Evolutionary conservation across 305 asterid genomes (phyloP), one percentile per base, ranked within the genome.

Genomic region (Plantago lanceolata): DNA sequence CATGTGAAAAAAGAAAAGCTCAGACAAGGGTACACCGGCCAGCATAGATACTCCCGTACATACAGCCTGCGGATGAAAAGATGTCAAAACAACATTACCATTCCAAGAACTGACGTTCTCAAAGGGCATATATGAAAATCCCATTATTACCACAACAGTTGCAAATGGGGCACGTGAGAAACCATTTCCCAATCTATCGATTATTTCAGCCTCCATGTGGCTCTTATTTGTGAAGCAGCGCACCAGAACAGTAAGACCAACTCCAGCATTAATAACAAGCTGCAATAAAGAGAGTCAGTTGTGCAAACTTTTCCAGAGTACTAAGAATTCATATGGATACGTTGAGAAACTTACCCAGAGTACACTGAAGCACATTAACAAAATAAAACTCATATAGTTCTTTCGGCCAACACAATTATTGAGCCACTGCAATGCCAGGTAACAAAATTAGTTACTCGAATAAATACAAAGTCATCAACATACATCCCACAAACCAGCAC

Each of bases 1-100:
- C 78, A 85, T 82, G 85, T 93, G 99, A 80, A 93, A 93, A 81
- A 90, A 93, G 90, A 93, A 90, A 74, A 93, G 99, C 73, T 93
- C 97, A 16, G 93, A 88, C 79, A 93, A 79, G 47, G 99, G 99
- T 43, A 93, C 87, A 74, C 94, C 82, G 33, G 97, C 97, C 62
- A 93, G 84, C 66, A 90, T 21, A 53, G 99, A 93, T 71, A 93
- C 87, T 45, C 90, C 89, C 18, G 99, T 84, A 69, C 99, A 93
- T 56, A 93, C 71, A 60, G 84, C 86, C 99, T 93, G 95, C 81
- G 76, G 19, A 70, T 67, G 45, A 35, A 21, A 64, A 43, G 47
- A 19, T 43, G 33, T 19, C 57, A 62, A 37, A 64, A 69, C 58
- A 60, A 52, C 52, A 51, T 19, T 26, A 55, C 70, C 43, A 62